Conservation (phyloP, 768 basidiomycete genomes). For the Erythrobasidium yunnanense region DNA sequence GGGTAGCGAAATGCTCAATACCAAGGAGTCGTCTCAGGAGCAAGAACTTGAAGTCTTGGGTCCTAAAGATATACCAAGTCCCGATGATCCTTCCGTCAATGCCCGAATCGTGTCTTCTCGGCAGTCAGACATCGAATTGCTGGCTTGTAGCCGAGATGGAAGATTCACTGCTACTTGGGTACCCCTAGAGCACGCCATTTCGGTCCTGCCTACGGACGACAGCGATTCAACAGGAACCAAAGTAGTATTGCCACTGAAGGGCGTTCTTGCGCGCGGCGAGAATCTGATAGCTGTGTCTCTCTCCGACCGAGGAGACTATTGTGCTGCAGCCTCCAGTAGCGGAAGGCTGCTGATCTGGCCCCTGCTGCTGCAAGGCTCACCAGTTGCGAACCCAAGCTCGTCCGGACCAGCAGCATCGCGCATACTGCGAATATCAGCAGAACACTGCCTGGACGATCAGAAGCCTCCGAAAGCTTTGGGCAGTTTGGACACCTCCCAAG, state of each 20-base stretch:
- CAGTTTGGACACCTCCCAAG: background rate
- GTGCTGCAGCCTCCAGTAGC: background rate
- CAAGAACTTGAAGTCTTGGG: too few relatives aligned
- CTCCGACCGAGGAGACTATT: background rate
- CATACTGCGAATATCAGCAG: too few relatives aligned
- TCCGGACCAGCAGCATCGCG: too few relatives aligned
- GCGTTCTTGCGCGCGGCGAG: background rate
- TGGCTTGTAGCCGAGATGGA: background rate
- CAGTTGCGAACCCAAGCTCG: too few relatives aligned
- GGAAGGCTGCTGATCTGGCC: background rate
- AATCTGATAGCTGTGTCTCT: background rate
- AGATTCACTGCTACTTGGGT: background rate
- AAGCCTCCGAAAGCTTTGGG: background rate
- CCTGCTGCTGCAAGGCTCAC: background rate
- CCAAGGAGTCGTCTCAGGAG: too few relatives aligned
- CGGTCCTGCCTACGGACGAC: background rate
- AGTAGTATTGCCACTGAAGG: background rate
- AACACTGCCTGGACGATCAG: too few relatives aligned
- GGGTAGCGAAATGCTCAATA: conserved; percentile 55
- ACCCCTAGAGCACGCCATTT: background rate
- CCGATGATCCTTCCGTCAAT: background rate
- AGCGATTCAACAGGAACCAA: too few relatives aligned
- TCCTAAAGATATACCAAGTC: too few relatives aligned
- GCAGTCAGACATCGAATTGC: background rate
- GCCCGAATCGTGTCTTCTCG: background rate